These are phyloP conservation scores for Microdochium nivale DNA, from an alignment of 2,329 filamentous ascomycete genomes.

Conservation along the genomic window DNA sequence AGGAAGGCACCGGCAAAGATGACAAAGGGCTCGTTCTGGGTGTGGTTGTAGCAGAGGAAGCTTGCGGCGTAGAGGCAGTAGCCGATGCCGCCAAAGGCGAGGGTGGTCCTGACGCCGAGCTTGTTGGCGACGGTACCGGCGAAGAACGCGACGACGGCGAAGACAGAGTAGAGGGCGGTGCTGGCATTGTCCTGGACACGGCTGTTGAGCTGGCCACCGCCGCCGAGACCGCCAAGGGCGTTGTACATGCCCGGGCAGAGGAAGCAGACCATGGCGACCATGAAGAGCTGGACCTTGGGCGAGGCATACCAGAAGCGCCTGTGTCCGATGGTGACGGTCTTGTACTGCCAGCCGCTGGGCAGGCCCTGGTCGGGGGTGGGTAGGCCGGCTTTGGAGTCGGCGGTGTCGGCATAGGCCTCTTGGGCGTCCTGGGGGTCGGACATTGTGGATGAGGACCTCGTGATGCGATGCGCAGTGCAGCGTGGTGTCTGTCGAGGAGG, in stretches of 20 bases:
- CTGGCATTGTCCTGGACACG: conserved; percentile 52
- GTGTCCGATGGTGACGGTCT: conserved; percentile 43
- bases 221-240: conserved; percentile 56
- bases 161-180: conserved; percentile 39
- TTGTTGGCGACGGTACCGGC: conserved; percentile 73
- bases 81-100: conserved; percentile 66
- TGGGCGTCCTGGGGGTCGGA: not conserved
- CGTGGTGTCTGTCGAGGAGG: too few relatives aligned
- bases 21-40: conserved; percentile 57
- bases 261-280: conserved; percentile 66
- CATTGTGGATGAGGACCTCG: not conserved
- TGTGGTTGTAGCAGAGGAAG: conserved; percentile 65
- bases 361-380: conserved; percentile 21
- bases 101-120: conserved; percentile 58
- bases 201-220: conserved; percentile 48
- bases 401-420: conserved; percentile 5
- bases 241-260: conserved; percentile 69
- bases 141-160: conserved; percentile 55
- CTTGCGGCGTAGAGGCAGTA: conserved; percentile 68
- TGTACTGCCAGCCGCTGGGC: conserved; percentile 59
- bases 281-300: conserved; percentile 60
- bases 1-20: conserved; percentile 70
- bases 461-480: not conserved
- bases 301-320: conserved; percentile 62
- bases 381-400: conserved; percentile 9